Percentiles rank a stretch among this genome's conserved stretches.
phyloP scores from a whole-genome alignment of 208 protist species.

The Trypanosoma congolense region DNA sequence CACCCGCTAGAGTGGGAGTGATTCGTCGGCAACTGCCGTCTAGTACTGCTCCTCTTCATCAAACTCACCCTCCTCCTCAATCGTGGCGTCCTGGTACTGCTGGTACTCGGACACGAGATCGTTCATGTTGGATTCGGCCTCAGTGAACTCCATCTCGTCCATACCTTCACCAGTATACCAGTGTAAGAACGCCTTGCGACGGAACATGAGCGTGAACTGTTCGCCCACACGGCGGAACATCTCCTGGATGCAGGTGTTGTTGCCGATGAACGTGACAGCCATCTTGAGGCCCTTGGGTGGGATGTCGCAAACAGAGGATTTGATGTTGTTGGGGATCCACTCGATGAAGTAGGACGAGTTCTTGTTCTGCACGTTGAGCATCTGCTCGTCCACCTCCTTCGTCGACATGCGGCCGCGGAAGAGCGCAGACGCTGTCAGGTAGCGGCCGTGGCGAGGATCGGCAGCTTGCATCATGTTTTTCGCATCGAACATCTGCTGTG shows the following conservation, averaged over 20 bases:
- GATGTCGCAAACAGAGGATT: conserved; percentile 88
- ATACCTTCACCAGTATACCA: conserved; percentile 98
- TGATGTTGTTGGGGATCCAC: conserved; percentile 65
- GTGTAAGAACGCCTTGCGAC: conserved; percentile 98
- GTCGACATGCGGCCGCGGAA: conserved; percentile 94
- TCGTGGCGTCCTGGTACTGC: conserved; percentile 90
- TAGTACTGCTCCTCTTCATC: conserved; percentile 68
- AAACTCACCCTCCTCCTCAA: conserved; percentile 84
- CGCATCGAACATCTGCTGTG: conserved; percentile 96
- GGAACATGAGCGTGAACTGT: conserved; percentile 99
- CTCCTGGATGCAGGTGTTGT: conserved; percentile 93
- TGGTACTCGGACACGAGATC: conserved; percentile 94
- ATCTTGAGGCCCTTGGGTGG: conserved; percentile 91
- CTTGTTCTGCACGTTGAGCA: conserved; percentile 93
- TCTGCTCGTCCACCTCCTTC: conserved; percentile 97
- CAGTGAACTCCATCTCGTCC: conserved; percentile 88
- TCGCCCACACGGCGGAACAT: conserved; percentile 91
- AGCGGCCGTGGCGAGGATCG: conserved; percentile 51
- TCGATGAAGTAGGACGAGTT: conserved; percentile 95
- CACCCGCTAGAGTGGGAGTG: no score
- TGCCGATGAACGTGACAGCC: conserved; percentile 92
- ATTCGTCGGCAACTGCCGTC: no score
- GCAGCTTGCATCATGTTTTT: conserved; percentile 97
- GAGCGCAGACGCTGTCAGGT: conserved; percentile 74
- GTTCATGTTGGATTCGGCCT: conserved; percentile 94